A percentile compares a stretch with the other conserved stretches of the same genome.
These are phyloP conservation scores for Colletotrichum theobromicola DNA, from an alignment of 2,329 filamentous ascomycete genomes.

Conservation along the genomic window DNA sequence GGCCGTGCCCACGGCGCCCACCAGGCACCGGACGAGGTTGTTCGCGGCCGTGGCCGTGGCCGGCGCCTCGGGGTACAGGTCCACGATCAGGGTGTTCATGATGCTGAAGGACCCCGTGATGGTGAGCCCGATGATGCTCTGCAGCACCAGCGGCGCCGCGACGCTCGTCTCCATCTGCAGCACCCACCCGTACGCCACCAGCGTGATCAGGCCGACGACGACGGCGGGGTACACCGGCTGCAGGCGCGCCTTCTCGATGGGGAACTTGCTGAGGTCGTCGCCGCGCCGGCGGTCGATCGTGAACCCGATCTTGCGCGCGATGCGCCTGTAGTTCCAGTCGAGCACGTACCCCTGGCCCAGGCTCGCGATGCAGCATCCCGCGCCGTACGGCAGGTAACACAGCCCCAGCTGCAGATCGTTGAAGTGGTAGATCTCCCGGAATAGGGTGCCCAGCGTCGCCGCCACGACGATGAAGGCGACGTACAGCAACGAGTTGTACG, in stretches of 20 bases:
- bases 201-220: slow-evolving; percentile 54
- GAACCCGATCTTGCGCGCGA: slow-evolving; percentile 66
- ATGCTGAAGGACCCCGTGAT: slow-evolving; percentile 68
- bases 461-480: slow-evolving; percentile 60
- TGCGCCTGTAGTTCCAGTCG: slow-evolving; percentile 74
- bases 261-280: slow-evolving; percentile 55
- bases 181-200: slow-evolving; percentile 64
- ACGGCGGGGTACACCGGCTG: slow-evolving; percentile 61
- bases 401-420: slow-evolving; percentile 57
- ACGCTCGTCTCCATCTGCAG: slow-evolving; percentile 55
- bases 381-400: slow-evolving; percentile 60
- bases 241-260: slow-evolving; percentile 60
- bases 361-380: slow-evolving; percentile 53
- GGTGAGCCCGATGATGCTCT: slow-evolving; percentile 62
- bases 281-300: slow-evolving; percentile 64
- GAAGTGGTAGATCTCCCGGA: slow-evolving; percentile 56
- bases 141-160: slow-evolving; percentile 59
- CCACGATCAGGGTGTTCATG: slow-evolving; percentile 67
- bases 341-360: slow-evolving; percentile 62
- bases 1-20: slow-evolving; percentile 64
- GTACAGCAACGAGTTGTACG: slow-evolving; percentile 60
- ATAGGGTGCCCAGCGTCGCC: slow-evolving; percentile 57
- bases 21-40: slow-evolving; percentile 66
- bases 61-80: slow-evolving; percentile 64
- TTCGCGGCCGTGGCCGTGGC: slow-evolving; percentile 69